phyloP scores from a whole-genome alignment of 176 grass and related monocot genomes.

The Avena eriantha region DNA sequence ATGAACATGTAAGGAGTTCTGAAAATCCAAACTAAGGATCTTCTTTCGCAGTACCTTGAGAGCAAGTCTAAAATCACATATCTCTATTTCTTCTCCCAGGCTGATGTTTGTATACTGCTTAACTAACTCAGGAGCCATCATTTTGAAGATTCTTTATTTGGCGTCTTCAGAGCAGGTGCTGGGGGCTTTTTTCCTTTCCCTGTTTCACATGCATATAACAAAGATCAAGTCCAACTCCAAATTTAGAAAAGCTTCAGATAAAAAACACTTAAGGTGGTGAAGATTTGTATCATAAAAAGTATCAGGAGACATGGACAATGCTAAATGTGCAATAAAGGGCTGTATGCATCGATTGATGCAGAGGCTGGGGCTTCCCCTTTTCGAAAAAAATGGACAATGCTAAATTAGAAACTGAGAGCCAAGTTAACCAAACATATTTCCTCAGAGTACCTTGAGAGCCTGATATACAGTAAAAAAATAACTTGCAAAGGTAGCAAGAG shows the following conservation, averaged over 20 bases:
- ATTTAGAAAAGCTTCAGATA: slow-evolving; percentile 16
- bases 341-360: too few species aligned
- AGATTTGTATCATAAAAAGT: neutral
- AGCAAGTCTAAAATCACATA: slow-evolving; percentile 46
- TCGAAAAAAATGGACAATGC: neutral
- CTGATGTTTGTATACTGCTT: slow-evolving; percentile 55
- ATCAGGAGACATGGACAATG: neutral
- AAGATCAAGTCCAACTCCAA: slow-evolving; percentile 42
- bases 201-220: slow-evolving; percentile 41
- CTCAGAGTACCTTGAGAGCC: neutral
- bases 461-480: neutral
- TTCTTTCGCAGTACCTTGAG: slow-evolving; percentile 64
- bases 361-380: too few species aligned
- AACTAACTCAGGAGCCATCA: slow-evolving; percentile 53
- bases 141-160: slow-evolving; percentile 21
- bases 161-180: neutral
- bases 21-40: slow-evolving; percentile 57
- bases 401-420: neutral
- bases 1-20: slow-evolving; percentile 59
- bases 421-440: neutral
- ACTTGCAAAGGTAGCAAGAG: slow-evolving; percentile 18
- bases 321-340: neutral
- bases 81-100: slow-evolving; percentile 49
- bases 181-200: slow-evolving; percentile 8
- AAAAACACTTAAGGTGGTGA: neutral